Base-by-base conservation (phyloP, 305 asterid genomes). In the Plantago coronopus region DNA sequence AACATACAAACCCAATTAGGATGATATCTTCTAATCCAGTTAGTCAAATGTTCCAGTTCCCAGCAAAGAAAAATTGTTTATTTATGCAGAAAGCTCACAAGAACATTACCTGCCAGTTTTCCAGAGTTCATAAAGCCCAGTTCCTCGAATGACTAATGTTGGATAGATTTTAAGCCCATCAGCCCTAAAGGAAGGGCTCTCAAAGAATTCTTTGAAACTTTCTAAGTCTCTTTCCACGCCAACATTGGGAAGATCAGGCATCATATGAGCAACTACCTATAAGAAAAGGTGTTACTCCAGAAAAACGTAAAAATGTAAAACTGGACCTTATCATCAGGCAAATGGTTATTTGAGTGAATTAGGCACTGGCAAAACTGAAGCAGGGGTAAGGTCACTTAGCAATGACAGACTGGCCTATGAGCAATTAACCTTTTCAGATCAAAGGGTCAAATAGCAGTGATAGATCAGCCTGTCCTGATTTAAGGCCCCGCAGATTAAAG, bases 171-270 rank as follows among this genome's bases (percentile, higher is more conserved):
- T 93, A 20, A 93, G 94, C 67, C 99, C 99, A 47, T 93, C 97
- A 45, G 96, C 94, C 64, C 97, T 87, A 71, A 93, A 93, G 61
- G 75, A 65, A 57, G 99, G 99, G 69, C 95, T 93, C 75, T 87
- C 99, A 68, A 93, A 93, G 76, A 93, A 93, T 69, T 93, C 99
- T 80, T 89, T 86, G 57, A 93, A 93, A 75, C 99, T 93, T 80
- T 93, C 99, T 80, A 93, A 27, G 78, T 93, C 99, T 71, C 99
- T 84, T 69, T 93, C 99, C 55, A 89, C 84, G 61, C 99, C 99
- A 69, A 93, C 99, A 68, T 93, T 89, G 66, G 99, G 99, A 72
- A 93, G 96, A 81, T 89, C 99, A 54, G 99, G 99, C 99, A 89
- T 93, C 99, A 93, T 93, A 78, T 89, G 97, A 78, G 99, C 97